Evolutionary conservation across 2,329 filamentous ascomycete species (phyloP).

Genomic region (Aurifilum marmelostoma): DNA sequence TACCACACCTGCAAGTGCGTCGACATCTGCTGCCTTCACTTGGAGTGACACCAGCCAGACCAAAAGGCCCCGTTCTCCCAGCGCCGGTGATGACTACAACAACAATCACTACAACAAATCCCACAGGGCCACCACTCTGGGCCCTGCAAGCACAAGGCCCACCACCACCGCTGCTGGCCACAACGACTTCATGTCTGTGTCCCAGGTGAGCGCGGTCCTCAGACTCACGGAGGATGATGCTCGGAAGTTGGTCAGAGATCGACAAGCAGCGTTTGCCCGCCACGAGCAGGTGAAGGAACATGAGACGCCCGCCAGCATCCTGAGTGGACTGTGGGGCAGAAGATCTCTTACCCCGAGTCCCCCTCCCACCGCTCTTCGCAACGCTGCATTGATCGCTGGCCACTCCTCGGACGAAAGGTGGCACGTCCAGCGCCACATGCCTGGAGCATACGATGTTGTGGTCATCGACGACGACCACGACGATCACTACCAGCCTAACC

Average conservation of each 20-base stretch:
- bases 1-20: conserved; percentile 23
- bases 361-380: conserved; percentile 10
- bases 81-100: conserved; percentile 23
- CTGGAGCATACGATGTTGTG: conserved; percentile 4
- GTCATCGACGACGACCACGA: not conserved
- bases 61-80: conserved; percentile 23
- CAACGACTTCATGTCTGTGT: conserved; percentile 22
- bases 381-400: conserved; percentile 15
- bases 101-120: conserved; percentile 25
- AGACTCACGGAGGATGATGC: conserved; percentile 42
- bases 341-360: conserved; percentile 4
- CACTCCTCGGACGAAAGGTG: not conserved
- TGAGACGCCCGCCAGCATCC: conserved; percentile 36
- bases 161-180: conserved; percentile 22
- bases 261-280: conserved; percentile 43
- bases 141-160: conserved; percentile 20
- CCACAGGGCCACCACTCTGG: conserved; percentile 29
- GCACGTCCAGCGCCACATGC: conserved; percentile 5
- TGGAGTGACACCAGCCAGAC: conserved; percentile 9
- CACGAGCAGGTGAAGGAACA: conserved; percentile 42
- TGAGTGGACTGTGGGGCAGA: conserved; percentile 19
- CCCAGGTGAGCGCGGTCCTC: conserved; percentile 38
- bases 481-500: not conserved
- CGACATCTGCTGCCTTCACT: conserved; percentile 9
- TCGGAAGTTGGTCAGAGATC: conserved; percentile 31